These are phyloP conservation scores for Antrodiella citrinella DNA, from an alignment of 768 basidiomycete species.

Conservation along the genomic window DNA sequence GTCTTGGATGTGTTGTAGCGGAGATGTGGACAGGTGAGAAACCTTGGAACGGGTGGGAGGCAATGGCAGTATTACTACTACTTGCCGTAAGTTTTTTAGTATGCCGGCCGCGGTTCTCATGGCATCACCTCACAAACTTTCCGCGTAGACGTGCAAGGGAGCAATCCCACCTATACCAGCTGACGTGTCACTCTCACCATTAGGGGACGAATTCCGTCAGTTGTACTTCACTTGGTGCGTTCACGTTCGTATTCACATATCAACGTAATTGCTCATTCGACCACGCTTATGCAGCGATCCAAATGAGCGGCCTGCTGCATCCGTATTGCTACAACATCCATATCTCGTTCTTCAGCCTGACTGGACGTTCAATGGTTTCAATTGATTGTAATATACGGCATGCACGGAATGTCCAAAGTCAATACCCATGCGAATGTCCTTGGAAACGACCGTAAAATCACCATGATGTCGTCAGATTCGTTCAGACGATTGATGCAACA, in stretches of 20 bases:
- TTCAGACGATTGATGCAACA: too few species aligned
- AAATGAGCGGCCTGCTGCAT: neutral
- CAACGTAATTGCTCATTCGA: neutral
- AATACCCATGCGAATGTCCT: too few species aligned
- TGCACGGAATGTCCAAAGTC: too few species aligned
- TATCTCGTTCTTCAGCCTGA: neutral
- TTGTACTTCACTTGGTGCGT: slow-evolving; percentile 82
- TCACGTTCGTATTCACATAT: neutral
- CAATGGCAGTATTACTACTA: slow-evolving; percentile 65
- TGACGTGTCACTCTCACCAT: slow-evolving; percentile 63
- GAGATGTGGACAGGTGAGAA: slow-evolving; percentile 94
- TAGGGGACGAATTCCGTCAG: slow-evolving; percentile 74
- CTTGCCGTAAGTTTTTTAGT: slow-evolving; percentile 56
- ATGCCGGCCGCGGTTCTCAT: slow-evolving; percentile 1
- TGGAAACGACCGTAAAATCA: too few species aligned
- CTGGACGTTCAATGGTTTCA: neutral
- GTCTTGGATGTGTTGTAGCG: slow-evolving; percentile 87
- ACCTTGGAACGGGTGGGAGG: slow-evolving; percentile 85
- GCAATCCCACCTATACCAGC: slow-evolving; percentile 74
- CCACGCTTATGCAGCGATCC: neutral
- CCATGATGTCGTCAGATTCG: too few species aligned
- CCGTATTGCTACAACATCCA: neutral
- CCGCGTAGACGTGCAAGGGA: slow-evolving; percentile 45
- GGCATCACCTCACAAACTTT: neutral
- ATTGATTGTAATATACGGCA: neutral